Conservation (phyloP, 1,284 basidiomycete species). For the Moesziomyces parantarcticus region DNA sequence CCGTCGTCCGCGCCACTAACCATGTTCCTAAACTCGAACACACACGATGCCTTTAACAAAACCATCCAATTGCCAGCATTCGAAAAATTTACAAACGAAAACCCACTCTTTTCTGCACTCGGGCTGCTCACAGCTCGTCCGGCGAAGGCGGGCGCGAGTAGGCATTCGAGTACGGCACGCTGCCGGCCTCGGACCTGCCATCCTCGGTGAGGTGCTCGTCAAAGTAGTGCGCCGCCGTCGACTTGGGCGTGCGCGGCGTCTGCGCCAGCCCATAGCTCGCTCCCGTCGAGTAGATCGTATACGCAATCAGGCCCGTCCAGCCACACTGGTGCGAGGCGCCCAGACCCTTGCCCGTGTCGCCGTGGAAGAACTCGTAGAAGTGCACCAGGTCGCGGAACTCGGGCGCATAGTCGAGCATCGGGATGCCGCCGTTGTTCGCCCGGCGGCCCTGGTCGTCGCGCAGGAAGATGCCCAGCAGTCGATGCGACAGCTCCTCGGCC, state of each 20-base stretch:
- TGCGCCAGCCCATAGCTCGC: constrained; percentile 58
- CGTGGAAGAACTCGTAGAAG: constrained; percentile 99
- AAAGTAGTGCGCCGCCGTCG: constrained; percentile 90
- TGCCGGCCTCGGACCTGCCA: constrained; percentile 53
- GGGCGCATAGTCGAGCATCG: constrained; percentile 89
- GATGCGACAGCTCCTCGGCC: constrained; percentile 96
- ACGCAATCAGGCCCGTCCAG: constrained; percentile 74
- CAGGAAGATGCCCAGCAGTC: constrained; percentile 95
- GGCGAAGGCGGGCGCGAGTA: constrained; percentile 60
- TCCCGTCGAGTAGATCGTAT: constrained; percentile 75
- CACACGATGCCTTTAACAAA: not conserved
- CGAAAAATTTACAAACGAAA: not conserved
- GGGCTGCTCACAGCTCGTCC: constrained; percentile 53
- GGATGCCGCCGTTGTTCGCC: constrained; percentile 89
- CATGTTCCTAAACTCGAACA: constrained; percentile 14
- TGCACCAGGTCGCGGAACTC: constrained; percentile 95
- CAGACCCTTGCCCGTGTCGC: constrained; percentile 83
- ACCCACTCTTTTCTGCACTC: not conserved
- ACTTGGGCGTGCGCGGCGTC: constrained; percentile 78
- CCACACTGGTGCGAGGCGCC: constrained; percentile 98
- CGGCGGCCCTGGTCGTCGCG: constrained; percentile 85
- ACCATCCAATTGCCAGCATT: not conserved
- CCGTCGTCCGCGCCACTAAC: constrained; percentile 1
- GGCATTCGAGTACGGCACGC: constrained; percentile 45
- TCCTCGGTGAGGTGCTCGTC: constrained; percentile 63